phyloP scores from a whole-genome alignment of 805 yeast genomes.

The Candida cerambycidarum region DNA sequence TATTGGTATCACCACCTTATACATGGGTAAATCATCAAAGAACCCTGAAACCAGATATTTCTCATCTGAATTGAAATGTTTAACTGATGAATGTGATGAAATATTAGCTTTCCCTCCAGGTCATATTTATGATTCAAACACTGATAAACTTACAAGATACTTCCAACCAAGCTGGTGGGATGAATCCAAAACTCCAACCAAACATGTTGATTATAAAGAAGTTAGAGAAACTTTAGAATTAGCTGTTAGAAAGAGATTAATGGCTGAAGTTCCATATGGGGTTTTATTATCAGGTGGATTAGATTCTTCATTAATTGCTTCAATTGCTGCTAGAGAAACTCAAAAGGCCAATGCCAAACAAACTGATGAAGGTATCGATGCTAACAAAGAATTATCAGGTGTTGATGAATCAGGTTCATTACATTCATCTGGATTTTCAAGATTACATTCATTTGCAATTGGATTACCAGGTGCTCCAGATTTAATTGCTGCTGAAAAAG shows the following conservation, averaged over 20 bases:
- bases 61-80: constrained; percentile 92
- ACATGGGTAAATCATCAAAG: constrained; percentile 81
- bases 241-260: constrained; percentile 97
- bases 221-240: constrained; percentile 83
- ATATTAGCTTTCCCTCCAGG: constrained; percentile 98
- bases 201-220: constrained; percentile 67
- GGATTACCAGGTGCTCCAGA: constrained; percentile 99
- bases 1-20: constrained; percentile 92
- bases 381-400: constrained; percentile 79
- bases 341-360: constrained; percentile 56
- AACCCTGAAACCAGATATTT: constrained; percentile 79
- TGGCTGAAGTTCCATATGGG: constrained; percentile 99
- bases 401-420: constrained; percentile 86
- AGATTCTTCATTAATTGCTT: constrained; percentile 93
- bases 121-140: constrained; percentile 88
- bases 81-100: constrained; percentile 91
- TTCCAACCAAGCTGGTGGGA: constrained; percentile 96
- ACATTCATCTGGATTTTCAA: constrained; percentile 69
- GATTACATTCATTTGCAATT: constrained; percentile 92
- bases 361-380: constrained; percentile 51
- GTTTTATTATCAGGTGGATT: constrained; percentile 96
- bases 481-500: constrained; percentile 92
- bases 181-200: constrained; percentile 68
- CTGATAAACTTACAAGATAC: constrained; percentile 84
- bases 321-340: constrained; percentile 97